Evolutionary conservation across 2,329 filamentous ascomycete genomes (phyloP).

Genomic region (Plectosphaerella plurivora): DNA sequence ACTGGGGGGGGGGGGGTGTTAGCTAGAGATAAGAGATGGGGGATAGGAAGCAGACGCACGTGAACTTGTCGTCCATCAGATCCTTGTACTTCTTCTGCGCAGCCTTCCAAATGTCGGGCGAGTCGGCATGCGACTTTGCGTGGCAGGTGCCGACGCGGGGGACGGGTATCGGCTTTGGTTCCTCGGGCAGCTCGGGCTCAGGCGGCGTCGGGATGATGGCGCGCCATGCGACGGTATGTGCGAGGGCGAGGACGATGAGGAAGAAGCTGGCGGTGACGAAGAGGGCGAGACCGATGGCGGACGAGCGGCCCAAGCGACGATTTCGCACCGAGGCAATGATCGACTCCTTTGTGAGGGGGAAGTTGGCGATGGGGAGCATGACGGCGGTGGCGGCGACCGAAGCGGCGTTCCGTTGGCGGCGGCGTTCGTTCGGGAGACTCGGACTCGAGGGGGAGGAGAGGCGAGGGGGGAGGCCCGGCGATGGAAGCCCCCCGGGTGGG

Average conservation of each 20-base stretch:
- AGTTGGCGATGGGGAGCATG: too few relatives aligned
- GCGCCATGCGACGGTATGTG: background rate
- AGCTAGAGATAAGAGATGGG: background rate
- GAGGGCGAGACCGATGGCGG: background rate
- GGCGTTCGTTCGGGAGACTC: too few relatives aligned
- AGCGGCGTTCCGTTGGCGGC: too few relatives aligned
- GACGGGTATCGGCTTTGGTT: background rate
- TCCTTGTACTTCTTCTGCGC: conserved; percentile 7
- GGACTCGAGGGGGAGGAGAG: too few relatives aligned
- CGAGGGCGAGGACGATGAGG: background rate
- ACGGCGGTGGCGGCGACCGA: too few relatives aligned
- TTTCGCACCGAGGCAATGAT: too few relatives aligned
- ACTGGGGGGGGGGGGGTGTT: conserved; percentile 16
- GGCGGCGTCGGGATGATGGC: background rate
- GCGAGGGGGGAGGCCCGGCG: too few relatives aligned
- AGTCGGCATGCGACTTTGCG: background rate
- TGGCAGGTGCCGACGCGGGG: background rate
- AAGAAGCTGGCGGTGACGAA: background rate
- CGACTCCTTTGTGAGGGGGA: too few relatives aligned
- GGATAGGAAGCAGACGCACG: conserved; percentile 10
- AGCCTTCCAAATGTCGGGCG: background rate
- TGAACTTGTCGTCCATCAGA: conserved; percentile 20
- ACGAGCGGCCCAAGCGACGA: too few relatives aligned
- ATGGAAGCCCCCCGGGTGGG: too few relatives aligned
- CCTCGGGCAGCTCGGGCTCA: background rate